Conservation (phyloP, 2,329 filamentous ascomycete species). For the Chalara sp. region DNA sequence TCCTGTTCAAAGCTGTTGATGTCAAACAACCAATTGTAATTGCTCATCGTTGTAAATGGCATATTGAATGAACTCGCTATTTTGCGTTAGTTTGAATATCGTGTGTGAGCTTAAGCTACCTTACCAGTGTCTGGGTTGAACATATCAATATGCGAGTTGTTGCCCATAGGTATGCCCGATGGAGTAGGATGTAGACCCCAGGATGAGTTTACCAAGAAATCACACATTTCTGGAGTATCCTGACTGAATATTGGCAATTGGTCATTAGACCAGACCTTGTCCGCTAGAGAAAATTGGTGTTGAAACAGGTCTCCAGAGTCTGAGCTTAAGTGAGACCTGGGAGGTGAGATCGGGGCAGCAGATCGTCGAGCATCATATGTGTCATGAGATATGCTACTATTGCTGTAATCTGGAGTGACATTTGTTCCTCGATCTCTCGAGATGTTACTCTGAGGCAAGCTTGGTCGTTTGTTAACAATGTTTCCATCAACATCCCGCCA, state of each 20-base stretch:
- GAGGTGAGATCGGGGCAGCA: too few species aligned
- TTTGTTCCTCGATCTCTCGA: too few species aligned
- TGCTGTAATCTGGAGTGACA: too few species aligned
- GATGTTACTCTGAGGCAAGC: too few species aligned
- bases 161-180: constrained; percentile 13
- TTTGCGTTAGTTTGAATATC: not conserved
- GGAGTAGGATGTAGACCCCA: constrained; percentile 21
- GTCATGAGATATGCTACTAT: too few species aligned
- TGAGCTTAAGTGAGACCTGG: too few species aligned
- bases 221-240: not conserved
- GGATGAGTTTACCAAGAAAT: constrained; percentile 20
- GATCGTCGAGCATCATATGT: too few species aligned
- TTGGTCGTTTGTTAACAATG: constrained; percentile 31
- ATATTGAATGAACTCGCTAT: constrained; percentile 55
- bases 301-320: too few species aligned
- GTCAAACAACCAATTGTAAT: constrained; percentile 55
- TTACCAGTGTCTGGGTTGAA: constrained; percentile 49
- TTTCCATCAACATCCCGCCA: constrained; percentile 48
- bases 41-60: constrained; percentile 55
- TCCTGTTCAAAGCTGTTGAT: too few species aligned
- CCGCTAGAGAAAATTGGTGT: too few species aligned
- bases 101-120: not conserved
- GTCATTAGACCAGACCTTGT: too few species aligned
- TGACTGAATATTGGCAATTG: too few species aligned
- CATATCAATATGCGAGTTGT: constrained; percentile 42